phyloP scores from a whole-genome alignment of 2,329 filamentous ascomycete genomes.

The Lecanosticta acicola region DNA sequence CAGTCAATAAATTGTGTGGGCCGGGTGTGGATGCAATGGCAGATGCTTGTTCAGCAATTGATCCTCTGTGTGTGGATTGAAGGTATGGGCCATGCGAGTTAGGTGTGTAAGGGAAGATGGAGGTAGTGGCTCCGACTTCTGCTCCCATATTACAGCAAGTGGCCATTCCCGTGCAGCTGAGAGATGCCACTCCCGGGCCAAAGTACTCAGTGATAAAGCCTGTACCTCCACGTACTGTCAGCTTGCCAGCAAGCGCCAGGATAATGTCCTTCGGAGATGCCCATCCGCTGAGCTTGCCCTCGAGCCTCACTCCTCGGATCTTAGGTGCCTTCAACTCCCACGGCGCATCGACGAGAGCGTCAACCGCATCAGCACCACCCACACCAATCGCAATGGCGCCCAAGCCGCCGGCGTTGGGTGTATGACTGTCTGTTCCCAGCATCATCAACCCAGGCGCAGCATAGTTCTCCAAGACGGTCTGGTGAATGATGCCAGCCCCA shows the following conservation, averaged over 20 bases:
- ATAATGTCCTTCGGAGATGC: conserved; percentile 94
- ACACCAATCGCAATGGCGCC: conserved; percentile 95
- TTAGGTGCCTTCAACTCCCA: conserved; percentile 97
- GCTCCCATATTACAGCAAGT: conserved; percentile 71
- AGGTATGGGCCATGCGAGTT: conserved; percentile 79
- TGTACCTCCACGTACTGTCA: conserved; percentile 86
- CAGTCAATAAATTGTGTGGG: conserved; percentile 61
- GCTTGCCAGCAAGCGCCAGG: conserved; percentile 75
- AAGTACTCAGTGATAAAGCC: conserved; percentile 81
- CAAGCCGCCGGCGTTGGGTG: conserved; percentile 91
- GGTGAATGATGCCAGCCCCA: conserved; percentile 91
- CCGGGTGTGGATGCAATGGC: conserved; percentile 54
- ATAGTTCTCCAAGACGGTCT: conserved; percentile 97
- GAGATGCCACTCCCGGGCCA: conserved; percentile 74
- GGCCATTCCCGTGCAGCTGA: conserved; percentile 90
- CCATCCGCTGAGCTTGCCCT: conserved; percentile 82
- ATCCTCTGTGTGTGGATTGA: conserved; percentile 68
- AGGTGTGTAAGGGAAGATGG: conserved; percentile 84
- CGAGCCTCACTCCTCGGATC: conserved; percentile 77
- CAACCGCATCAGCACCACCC: conserved; percentile 92
- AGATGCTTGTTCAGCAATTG: conserved; percentile 63
- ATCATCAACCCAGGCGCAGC: conserved; percentile 97
- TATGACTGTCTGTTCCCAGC: conserved; percentile 96
- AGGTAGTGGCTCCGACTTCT: conserved; percentile 93
- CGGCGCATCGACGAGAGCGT: conserved; percentile 89